These are phyloP conservation scores for Durotheca rogersii DNA, from an alignment of 495 filamentous ascomycete species.

Conservation along the genomic window DNA sequence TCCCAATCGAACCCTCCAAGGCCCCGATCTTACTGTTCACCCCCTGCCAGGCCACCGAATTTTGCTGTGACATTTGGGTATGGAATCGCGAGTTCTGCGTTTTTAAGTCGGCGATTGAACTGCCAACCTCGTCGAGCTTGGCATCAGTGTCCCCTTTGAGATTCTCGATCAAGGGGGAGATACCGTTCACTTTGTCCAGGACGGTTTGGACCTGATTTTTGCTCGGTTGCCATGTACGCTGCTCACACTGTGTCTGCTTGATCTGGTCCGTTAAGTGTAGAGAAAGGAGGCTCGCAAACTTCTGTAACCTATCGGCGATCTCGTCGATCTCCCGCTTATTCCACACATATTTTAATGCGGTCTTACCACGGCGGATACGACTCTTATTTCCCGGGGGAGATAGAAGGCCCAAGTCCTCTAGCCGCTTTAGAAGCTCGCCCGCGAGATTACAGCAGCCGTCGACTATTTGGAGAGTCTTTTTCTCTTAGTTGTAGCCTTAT, in stretches of 20 bases:
- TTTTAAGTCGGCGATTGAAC: background rate
- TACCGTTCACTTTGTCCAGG: background rate
- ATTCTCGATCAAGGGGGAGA: background rate
- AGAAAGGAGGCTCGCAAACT: background rate
- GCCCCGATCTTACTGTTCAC: background rate
- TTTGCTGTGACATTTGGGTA: background rate
- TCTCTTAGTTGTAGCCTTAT: no score
- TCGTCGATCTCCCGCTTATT: slow-evolving; percentile 10
- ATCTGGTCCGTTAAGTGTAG: slow-evolving; percentile 1
- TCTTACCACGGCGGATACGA: background rate
- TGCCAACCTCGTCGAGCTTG: background rate
- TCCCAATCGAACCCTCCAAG: background rate
- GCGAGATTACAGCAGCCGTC: slow-evolving; percentile 4
- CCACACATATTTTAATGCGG: slow-evolving; percentile 4
- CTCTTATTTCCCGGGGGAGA: background rate
- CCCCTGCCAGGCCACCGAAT: background rate
- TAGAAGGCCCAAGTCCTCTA: background rate
- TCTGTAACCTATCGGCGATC: background rate
- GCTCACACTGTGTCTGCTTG: background rate
- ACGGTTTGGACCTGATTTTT: background rate
- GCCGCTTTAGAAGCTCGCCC: slow-evolving; percentile 1
- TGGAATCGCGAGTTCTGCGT: background rate
- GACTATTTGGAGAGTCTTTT: background rate
- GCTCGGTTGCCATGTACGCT: slow-evolving; percentile 1
- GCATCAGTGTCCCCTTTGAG: no score